Evolutionary conservation across 176 grass and related monocot genomes (phyloP).

Genomic region (Musa acuminata): DNA sequence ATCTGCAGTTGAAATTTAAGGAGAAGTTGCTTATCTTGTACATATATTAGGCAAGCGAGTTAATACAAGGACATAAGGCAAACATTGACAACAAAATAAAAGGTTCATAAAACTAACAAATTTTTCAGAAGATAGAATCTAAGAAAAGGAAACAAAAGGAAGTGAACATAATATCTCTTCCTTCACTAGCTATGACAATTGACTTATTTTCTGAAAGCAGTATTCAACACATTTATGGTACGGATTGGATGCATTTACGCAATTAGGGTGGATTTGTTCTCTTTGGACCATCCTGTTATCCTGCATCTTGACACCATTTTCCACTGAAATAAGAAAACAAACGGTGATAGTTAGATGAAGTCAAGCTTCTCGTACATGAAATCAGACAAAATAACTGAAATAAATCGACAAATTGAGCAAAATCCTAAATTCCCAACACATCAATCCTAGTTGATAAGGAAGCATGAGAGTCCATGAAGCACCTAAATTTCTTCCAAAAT

Average conservation of each 20-base stretch:
- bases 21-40: neutral
- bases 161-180: conserved; percentile 3
- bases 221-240: conserved; percentile 67
- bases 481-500: neutral
- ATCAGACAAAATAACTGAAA: neutral
- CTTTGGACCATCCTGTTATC: conserved; percentile 30
- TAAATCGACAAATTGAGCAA: neutral
- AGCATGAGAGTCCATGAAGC: neutral
- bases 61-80: neutral
- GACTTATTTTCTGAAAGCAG: conserved; percentile 42
- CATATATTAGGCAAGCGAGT: neutral
- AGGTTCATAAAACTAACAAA: neutral
- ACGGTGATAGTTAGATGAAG: neutral
- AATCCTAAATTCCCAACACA: neutral
- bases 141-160: neutral
- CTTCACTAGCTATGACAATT: neutral
- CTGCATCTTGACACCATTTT: conserved; percentile 16
- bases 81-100: neutral
- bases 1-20: neutral
- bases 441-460: neutral
- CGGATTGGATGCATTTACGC: conserved; percentile 76
- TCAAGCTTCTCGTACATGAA: neutral
- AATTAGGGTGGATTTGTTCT: conserved; percentile 49
- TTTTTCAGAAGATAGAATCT: neutral
- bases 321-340: neutral